Evolutionary conservation across 805 yeast species (phyloP).

Genomic region (Lipomyces spencermartinsiae): DNA sequence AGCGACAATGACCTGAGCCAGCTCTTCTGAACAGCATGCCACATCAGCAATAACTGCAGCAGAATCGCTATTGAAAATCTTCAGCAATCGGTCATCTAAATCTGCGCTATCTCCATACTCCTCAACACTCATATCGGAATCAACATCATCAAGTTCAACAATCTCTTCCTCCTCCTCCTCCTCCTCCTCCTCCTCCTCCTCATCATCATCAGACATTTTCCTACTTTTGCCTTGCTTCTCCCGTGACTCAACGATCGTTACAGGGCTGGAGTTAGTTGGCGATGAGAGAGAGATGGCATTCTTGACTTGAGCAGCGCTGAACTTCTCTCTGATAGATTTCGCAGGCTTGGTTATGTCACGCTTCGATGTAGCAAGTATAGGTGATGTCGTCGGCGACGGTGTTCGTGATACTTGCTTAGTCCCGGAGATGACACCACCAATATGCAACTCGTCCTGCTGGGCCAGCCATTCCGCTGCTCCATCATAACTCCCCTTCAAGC

Average conservation of each 20-base stretch:
- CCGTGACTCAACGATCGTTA: not conserved
- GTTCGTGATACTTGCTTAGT: not conserved
- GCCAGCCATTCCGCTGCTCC: conserved; percentile 48
- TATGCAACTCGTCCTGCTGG: conserved; percentile 43
- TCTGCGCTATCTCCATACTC: conserved; percentile 53
- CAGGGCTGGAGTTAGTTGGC: conserved; percentile 18
- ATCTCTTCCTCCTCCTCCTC: conserved; percentile 22
- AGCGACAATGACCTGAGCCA: conserved; percentile 67
- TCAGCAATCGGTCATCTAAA: conserved; percentile 62
- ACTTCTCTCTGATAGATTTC: conserved; percentile 49
- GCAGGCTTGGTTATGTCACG: conserved; percentile 43
- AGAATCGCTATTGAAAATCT: conserved; percentile 80
- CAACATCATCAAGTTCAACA: conserved; percentile 23
- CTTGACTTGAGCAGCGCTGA: conserved; percentile 31
- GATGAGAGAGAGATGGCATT: conserved; percentile 27
- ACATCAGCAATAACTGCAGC: conserved; percentile 79
- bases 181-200: conserved; percentile 9
- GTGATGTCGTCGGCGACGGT: conserved; percentile 16
- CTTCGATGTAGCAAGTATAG: conserved; percentile 39
- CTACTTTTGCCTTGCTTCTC: not conserved
- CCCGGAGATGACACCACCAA: conserved; percentile 22
- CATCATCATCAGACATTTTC: not conserved
- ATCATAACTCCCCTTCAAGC: conserved; percentile 43
- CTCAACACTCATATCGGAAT: conserved; percentile 47
- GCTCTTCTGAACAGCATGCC: conserved; percentile 68